phyloP scores from a whole-genome alignment of 371 early-diverging fungal species.

The Lichtheimia ramosa region DNA sequence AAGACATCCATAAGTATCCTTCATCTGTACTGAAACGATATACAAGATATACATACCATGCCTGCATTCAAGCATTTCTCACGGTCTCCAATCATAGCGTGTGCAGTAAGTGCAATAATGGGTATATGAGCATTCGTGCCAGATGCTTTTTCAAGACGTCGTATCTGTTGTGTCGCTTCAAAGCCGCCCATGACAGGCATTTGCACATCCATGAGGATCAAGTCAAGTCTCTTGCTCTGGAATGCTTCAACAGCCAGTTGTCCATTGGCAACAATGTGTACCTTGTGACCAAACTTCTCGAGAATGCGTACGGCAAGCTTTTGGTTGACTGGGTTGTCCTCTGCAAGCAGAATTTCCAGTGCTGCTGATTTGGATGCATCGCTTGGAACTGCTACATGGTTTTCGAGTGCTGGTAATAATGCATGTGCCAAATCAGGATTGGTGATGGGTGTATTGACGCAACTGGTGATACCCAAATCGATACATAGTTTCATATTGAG shows the following conservation, averaged over 20 bases:
- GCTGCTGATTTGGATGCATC: constrained; percentile 52
- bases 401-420: constrained; percentile 69
- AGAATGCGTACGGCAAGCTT: constrained; percentile 74
- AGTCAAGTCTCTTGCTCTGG: constrained; percentile 54
- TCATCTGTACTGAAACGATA: not conserved
- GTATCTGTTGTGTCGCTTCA: constrained; percentile 72
- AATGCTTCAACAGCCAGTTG: constrained; percentile 72
- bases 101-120: constrained; percentile 79
- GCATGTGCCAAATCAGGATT: constrained; percentile 65
- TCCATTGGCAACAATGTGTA: constrained; percentile 73
- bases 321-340: constrained; percentile 84
- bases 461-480: constrained; percentile 58
- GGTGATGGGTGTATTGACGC: constrained; percentile 56
- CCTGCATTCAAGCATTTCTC: constrained; percentile 74
- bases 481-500: constrained; percentile 58
- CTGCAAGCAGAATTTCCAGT: constrained; percentile 72
- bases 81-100: constrained; percentile 80
- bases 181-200: constrained; percentile 82
- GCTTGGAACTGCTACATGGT: constrained; percentile 56
- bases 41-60: constrained; percentile 53
- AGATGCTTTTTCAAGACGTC: constrained; percentile 49
- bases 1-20: not conserved
- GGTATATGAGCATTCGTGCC: constrained; percentile 43
- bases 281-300: constrained; percentile 74
- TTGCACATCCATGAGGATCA: constrained; percentile 83